phyloP scores from a whole-genome alignment of 2,329 filamentous ascomycete species.

The Colletotrichum phormii region DNA sequence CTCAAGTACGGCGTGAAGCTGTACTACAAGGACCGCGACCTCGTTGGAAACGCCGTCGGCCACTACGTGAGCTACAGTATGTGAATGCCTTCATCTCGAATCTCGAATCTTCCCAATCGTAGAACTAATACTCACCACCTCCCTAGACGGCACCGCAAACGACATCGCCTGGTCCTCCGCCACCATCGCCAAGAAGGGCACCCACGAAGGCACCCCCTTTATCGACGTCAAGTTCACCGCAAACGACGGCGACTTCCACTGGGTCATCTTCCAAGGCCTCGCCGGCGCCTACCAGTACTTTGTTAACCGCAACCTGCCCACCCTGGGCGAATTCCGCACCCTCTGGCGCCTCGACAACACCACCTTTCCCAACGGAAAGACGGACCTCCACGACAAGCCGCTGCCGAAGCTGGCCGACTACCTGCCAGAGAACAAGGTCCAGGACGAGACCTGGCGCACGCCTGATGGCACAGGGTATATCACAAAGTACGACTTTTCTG shows the following conservation, averaged over 20 bases:
- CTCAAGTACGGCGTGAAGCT: constrained; percentile 42
- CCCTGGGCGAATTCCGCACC: constrained; percentile 61
- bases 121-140: background rate
- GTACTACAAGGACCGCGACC: constrained; percentile 44
- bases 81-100: background rate
- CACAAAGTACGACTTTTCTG: constrained; percentile 61
- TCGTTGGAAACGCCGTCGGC: constrained; percentile 44
- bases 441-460: constrained; percentile 65
- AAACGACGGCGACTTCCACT: constrained; percentile 61
- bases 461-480: constrained; percentile 51
- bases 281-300: constrained; percentile 68
- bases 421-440: constrained; percentile 57
- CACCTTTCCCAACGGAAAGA: constrained; percentile 59
- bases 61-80: constrained; percentile 48
- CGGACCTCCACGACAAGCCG: constrained; percentile 55
- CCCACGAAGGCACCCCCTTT: constrained; percentile 50
- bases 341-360: constrained; percentile 61
- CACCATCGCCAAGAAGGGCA: constrained; percentile 48
- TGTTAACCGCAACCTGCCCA: constrained; percentile 60
- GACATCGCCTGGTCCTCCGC: constrained; percentile 61
- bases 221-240: constrained; percentile 61
- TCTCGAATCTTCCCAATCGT: background rate
- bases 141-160: constrained; percentile 56
- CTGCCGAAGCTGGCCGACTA: constrained; percentile 58
- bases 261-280: constrained; percentile 61